These are phyloP conservation scores for Carex myosuroides DNA, from an alignment of 176 grass and related monocot species.

Conservation along the genomic window DNA sequence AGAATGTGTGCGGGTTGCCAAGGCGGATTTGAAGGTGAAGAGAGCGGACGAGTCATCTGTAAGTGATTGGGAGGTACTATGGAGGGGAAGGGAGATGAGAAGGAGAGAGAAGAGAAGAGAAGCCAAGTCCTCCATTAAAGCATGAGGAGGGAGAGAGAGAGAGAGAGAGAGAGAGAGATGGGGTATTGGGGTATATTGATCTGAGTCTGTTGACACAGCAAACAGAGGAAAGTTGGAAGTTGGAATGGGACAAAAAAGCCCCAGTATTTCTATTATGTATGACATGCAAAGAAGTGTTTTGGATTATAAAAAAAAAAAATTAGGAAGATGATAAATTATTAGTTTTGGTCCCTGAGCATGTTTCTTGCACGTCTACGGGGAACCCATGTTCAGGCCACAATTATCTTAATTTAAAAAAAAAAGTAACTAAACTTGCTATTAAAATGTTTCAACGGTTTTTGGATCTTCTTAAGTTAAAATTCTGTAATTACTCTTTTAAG, in stretches of 20 bases:
- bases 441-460: no score
- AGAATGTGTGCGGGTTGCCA: background rate
- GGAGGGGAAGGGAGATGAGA: slow-evolving; percentile 5
- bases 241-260: background rate
- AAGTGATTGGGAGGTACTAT: background rate
- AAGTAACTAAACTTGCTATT: no score
- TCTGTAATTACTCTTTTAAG: no score
- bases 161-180: background rate
- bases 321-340: background rate
- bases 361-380: slow-evolving; percentile 14
- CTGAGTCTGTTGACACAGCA: background rate
- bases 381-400: background rate
- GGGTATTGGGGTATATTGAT: background rate
- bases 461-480: no score
- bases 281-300: slow-evolving; percentile 21
- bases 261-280: background rate
- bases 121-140: slow-evolving; percentile 13
- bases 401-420: no score
- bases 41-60: background rate
- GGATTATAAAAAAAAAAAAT: no score
- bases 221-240: slow-evolving; percentile 6
- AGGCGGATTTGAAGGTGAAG: slow-evolving; percentile 11
- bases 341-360: slow-evolving; percentile 1
- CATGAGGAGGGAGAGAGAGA: background rate
- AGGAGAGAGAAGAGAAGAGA: slow-evolving; percentile 2